Percentiles rank a stretch among this genome's conserved stretches.
Evolutionary conservation across 495 filamentous ascomycete species (phyloP).

Genomic region (Trichoderma erinaceum): DNA sequence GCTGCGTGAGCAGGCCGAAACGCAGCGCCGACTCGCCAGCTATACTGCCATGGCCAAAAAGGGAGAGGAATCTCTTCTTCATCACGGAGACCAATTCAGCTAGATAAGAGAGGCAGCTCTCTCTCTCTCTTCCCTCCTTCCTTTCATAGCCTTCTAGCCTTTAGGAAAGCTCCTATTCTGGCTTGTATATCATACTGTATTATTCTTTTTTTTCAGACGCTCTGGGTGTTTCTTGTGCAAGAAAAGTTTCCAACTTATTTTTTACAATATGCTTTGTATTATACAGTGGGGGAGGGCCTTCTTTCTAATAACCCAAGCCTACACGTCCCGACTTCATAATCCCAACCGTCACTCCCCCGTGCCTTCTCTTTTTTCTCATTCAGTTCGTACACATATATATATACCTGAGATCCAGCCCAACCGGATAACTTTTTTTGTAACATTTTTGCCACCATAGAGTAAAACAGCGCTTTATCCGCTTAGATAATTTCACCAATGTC

Average conservation of each 20-base stretch:
- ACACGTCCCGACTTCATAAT: neutral
- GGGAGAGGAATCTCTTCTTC: slow-evolving; percentile 36
- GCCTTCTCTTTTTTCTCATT: neutral
- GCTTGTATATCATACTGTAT: slow-evolving; percentile 6
- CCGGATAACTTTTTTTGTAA: neutral
- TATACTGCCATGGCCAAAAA: slow-evolving; percentile 38
- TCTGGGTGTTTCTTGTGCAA: neutral
- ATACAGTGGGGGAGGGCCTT: slow-evolving; percentile 15
- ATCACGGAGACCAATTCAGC: slow-evolving; percentile 47
- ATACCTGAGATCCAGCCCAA: neutral
- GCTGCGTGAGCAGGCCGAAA: slow-evolving; percentile 55
- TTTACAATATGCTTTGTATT: slow-evolving; percentile 18
- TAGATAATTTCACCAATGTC: slow-evolving; percentile 85
- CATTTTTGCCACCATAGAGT: neutral
- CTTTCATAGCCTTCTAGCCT: neutral
- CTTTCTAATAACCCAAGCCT: neutral
- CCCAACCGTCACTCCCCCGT: neutral
- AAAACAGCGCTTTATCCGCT: neutral
- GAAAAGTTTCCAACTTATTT: neutral
- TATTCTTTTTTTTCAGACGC: neutral
- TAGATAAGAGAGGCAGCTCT: neutral
- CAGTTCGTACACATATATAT: slow-evolving; percentile 10
- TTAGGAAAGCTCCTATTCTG: neutral
- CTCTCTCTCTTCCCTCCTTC: too few relatives aligned
- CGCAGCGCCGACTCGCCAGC: slow-evolving; percentile 39